Base-by-base conservation (phyloP, 768 basidiomycete species). In the Lactifluus echinatus region DNA sequence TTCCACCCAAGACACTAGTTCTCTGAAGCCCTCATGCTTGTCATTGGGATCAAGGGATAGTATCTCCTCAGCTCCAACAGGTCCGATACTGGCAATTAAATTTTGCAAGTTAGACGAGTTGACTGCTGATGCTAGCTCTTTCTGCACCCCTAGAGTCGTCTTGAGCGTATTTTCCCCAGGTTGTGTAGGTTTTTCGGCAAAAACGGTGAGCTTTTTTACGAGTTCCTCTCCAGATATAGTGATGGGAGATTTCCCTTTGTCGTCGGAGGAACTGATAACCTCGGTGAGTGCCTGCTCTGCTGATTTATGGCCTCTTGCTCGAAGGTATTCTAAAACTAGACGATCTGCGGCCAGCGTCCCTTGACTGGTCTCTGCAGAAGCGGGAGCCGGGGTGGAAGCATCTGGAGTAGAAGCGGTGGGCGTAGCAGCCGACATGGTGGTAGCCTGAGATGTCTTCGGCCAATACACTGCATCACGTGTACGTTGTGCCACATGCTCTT, bases 1-100 rank as follows among this genome's bases (percentile, higher is more conserved):
- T 66, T 91, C 86, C 8, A 92, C 90, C 90, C 90, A 93, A 7
- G 83, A 78, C 68, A 92, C 89, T 31, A 93, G 76, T 66, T 93
- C 90, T 60, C 81, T 78, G 67, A 88, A 93, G 3, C 91, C 91
- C 65, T 89, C 87, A 42, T 89, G 85, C 63, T 87, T 88, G 68
- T 93, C 90, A 4, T 84, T 85, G 8, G 90, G 90, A 66, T 93
- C 89, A 10, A 83, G 73, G 14, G 84, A 83, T 28, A 93, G 74
- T 34, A 91, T 83, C 55, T 92, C 90, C 65, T 92, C 89, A 2
- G 89, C 84, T 14, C 87, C 89, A 40, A 87, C 82, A 33, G 81
- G 73, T n/a, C 85, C 85, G 61, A 91, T 81, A 66, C 83, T 89
- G 15, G 84, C 79, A 55, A 90, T 83, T 53, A 90, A 74, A 64